Percentiles rank a stretch among this genome's conserved stretches.
These are phyloP conservation scores for Pulveroboletus sp. DNA, from an alignment of 1,284 basidiomycete genomes.

Conservation along the genomic window DNA sequence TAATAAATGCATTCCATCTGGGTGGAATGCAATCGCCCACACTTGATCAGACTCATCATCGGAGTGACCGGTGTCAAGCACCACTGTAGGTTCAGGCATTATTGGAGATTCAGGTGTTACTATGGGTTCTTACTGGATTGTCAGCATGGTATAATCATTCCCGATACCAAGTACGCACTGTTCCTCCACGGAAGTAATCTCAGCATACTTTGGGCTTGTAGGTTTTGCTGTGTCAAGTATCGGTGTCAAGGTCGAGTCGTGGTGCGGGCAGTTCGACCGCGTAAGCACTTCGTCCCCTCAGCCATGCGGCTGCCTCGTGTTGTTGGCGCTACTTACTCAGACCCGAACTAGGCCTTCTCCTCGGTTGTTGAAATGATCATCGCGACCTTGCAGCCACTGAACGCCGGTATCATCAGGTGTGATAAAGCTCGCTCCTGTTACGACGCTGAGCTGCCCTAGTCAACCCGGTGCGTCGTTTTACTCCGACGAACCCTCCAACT, in stretches of 20 bases:
- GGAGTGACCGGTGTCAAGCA: neutral
- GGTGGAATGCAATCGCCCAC: too few relatives aligned
- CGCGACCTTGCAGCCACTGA: conserved; percentile 18
- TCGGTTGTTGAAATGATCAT: conserved; percentile 52
- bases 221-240: neutral
- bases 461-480: too few relatives aligned
- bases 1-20: too few relatives aligned
- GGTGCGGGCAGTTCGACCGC: too few relatives aligned
- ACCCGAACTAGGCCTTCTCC: conserved; percentile 44
- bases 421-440: too few relatives aligned
- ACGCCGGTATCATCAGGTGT: too few relatives aligned
- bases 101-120: too few relatives aligned
- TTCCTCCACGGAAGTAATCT: neutral
- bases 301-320: neutral
- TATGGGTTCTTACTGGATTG: neutral
- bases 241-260: neutral
- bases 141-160: neutral
- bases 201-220: too few relatives aligned
- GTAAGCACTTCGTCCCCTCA: neutral
- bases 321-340: conserved; percentile 7
- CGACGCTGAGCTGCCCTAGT: too few relatives aligned
- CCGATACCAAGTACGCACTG: neutral
- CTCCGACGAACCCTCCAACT: too few relatives aligned
- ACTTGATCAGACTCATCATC: too few relatives aligned
- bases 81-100: neutral